Evolutionary conservation across 2,329 filamentous ascomycete genomes (phyloP), one percentile per base, ranked within the genome.

Genomic region (Biscogniauxia marginata): DNA sequence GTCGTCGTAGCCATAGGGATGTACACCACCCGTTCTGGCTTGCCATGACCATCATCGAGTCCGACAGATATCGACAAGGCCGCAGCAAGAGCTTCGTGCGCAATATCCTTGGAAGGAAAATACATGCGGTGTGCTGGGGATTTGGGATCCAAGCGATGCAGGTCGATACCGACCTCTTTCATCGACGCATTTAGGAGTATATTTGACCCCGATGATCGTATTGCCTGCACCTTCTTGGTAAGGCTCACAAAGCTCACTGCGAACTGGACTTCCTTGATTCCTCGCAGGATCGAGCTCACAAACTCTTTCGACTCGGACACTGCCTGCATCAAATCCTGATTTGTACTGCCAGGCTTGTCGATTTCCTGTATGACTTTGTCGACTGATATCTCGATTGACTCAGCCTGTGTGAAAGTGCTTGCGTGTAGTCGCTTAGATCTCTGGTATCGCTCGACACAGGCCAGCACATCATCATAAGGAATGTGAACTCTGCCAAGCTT

Each of bases 41-140:
- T 89, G 7, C 89, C 90, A 23, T 88, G 85, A n/a, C 91, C 91
- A 70, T 97, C 92, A 67, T 97, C 93, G 34, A 99, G 80, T 43
- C 92, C 95, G 55, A 98, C 82, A 0, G 93, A 93, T 54, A 99
- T 90, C 0, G 95, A 96, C 44, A 99, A 85, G 3, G 93, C 95
- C 18, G 93, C 95, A 20, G 95, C 83, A 34, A 99, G 81, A 9
- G 93, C 95, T 77, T 99, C 93, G 71, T 99, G 95, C 11, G 95
- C 95, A 67, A 97, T 87, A 70, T 97, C 95, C 59, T 91, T 88
- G 20, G 89, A 86, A 2, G 93, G 90, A 70, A 99, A 99, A 74
- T 99, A 98, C 95, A 98, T 99, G 61, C 95, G 87, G 78, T 99
- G 95, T 0, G 93, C 92, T 0, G 95, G 92, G 16, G 93, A 96